Percentiles rank a stretch among this genome's conserved stretches.
Evolutionary conservation across 106 monocot genomes (phyloP).

Genomic region (Dendrobium chrysotoxum): DNA sequence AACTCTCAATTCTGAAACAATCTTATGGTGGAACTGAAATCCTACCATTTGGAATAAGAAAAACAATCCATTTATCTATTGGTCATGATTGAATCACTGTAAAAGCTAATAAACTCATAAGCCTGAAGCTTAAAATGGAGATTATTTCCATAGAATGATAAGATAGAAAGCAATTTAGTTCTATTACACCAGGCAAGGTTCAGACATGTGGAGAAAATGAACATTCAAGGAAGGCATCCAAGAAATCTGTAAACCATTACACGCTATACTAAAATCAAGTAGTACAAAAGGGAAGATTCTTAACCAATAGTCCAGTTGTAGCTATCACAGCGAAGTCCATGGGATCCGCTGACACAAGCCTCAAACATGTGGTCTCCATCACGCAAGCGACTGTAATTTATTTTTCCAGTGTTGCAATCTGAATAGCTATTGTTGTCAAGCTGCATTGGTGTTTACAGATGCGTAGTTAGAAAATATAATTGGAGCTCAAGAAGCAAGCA

Average conservation of each 20-base stretch:
- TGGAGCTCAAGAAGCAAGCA: background rate
- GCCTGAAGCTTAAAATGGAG: background rate
- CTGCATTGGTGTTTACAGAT: slow-evolving; percentile 42
- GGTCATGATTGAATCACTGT: background rate
- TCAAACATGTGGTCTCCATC: slow-evolving; percentile 76
- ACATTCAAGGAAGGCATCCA: background rate
- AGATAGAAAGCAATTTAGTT: background rate
- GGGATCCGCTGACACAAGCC: slow-evolving; percentile 52
- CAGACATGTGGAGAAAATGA: background rate
- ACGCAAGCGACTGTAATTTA: slow-evolving; percentile 38
- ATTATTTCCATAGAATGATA: background rate
- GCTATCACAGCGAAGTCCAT: slow-evolving; percentile 41
- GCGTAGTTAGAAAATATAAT: slow-evolving; percentile 9
- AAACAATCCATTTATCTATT: background rate
- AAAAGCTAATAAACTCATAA: background rate
- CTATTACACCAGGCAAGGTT: too few species aligned
- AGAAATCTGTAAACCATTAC: background rate
- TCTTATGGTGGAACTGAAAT: background rate
- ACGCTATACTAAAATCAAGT: slow-evolving; percentile 1
- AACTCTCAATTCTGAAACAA: background rate
- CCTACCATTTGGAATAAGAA: background rate
- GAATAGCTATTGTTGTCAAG: slow-evolving; percentile 40
- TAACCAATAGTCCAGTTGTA: slow-evolving; percentile 86
- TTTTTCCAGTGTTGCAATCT: slow-evolving; percentile 41
- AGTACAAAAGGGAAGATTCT: slow-evolving; percentile 16